Percentiles rank a stretch among this genome's conserved stretches.
Conservation (phyloP, 2,329 filamentous ascomycete species). For the Fusarium nelsonii region DNA sequence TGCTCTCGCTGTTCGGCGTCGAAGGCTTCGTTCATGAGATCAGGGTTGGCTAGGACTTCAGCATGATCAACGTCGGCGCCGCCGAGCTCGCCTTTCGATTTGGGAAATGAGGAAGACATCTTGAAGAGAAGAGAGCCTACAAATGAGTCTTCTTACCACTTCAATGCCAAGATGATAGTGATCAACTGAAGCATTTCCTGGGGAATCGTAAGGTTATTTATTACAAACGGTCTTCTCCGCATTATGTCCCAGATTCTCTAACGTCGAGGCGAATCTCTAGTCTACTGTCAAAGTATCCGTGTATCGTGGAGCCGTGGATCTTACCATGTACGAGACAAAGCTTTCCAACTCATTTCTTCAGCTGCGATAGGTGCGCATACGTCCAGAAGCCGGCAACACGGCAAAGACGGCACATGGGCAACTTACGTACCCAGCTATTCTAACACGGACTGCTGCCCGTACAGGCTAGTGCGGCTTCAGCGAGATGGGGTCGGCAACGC, state of each 20-base stretch:
- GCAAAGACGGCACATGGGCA: slow-evolving; percentile 14
- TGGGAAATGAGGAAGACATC: slow-evolving; percentile 11
- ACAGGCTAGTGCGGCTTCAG: slow-evolving; percentile 2
- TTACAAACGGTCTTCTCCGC: slow-evolving; percentile 10
- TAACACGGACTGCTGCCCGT: slow-evolving; percentile 5
- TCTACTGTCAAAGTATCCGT: not conserved
- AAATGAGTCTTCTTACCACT: not conserved
- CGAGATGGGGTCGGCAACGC: not conserved
- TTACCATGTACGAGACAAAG: not conserved
- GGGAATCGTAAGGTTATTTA: slow-evolving; percentile 17
- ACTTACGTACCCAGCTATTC: not conserved
- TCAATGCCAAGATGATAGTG: not conserved
- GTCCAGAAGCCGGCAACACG: slow-evolving; percentile 4
- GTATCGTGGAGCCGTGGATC: slow-evolving; percentile 9
- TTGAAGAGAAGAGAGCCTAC: not conserved
- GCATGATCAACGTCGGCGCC: slow-evolving; percentile 30
- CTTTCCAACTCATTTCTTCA: not conserved
- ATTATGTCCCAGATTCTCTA: not conserved
- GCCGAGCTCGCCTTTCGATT: slow-evolving; percentile 19
- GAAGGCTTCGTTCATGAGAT: slow-evolving; percentile 42
- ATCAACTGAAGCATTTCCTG: not conserved
- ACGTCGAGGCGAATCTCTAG: slow-evolving; percentile 2
- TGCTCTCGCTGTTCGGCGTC: slow-evolving; percentile 58
- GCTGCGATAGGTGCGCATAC: slow-evolving; percentile 17
- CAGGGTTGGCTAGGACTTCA: slow-evolving; percentile 29